Base-by-base conservation (phyloP, 2,329 filamentous ascomycete genomes). In the Aspergillus novoparasiticus region DNA sequence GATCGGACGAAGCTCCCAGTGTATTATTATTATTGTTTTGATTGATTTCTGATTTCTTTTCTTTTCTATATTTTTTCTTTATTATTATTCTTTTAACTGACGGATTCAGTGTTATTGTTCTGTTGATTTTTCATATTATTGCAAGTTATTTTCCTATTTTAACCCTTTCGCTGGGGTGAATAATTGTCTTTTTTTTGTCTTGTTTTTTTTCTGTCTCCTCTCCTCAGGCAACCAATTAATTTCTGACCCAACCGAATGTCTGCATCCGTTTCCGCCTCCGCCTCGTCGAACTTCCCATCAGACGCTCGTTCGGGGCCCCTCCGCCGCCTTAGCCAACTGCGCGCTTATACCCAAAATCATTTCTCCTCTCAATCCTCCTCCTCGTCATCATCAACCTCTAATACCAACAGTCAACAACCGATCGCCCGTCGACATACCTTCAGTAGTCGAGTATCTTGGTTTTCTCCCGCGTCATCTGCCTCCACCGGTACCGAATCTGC, bases 251-350 rank as follows among this genome's bases (percentile, higher is more conserved):
- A 39, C 39, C 53, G 45, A 64, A 75, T 75, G 70, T 71, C 73
- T 65, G 66, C 75, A 53, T 76, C 75, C 60, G 75, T 75, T 69
- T 75, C 76, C 74, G 72, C 75, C 72, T 75, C 75, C 75, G 66
- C 75, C 66, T 68, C 73, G 57, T 62, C 63, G 63, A 67, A 65
- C 66, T 59, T 71, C 65, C 64, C 73, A 61, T 65, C 75, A 62
- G 75, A 77, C 60, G 63, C 64, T 71, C 76, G 76, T 65, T 69
- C 72, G 53, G 73, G 77, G 58, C 75, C 74, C 60, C 71, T 79
- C 63, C 76, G 78, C 53, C 76, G 78, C 56, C 69, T 80, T 54
- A 80, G 77, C 71, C 77, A 77, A 69, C 72, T 80, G 60, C 75
- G 77, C 61, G 72, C 76, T 46, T 78, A 78, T 67, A 77, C 77